Evolutionary conservation across 1,284 basidiomycete genomes (phyloP).

Genomic region (Ceratorhiza oryzae-sativae): DNA sequence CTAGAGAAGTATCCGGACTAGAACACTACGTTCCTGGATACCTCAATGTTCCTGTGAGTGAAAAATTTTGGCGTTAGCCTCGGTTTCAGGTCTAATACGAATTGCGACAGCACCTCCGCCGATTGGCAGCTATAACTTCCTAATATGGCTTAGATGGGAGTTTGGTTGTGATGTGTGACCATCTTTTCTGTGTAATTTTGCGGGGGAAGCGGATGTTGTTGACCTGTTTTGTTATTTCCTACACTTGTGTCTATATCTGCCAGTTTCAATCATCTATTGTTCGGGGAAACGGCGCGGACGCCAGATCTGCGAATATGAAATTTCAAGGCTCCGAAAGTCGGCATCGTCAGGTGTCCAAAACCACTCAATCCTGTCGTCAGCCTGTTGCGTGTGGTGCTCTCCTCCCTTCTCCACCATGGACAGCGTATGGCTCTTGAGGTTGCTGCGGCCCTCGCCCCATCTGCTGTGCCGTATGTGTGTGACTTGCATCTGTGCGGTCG

Average conservation of each 20-base stretch:
- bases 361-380: neutral
- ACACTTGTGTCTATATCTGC: constrained; percentile 36
- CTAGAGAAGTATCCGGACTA: constrained; percentile 84
- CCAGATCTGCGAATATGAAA: constrained; percentile 16
- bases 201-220: constrained; percentile 29
- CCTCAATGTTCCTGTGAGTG: constrained; percentile 68
- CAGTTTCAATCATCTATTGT: constrained; percentile 15
- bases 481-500: constrained; percentile 55
- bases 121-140: constrained; percentile 27
- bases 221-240: constrained; percentile 36
- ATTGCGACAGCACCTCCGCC: constrained; percentile 32
- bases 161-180: neutral
- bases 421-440: constrained; percentile 8
- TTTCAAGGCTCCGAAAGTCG: constrained; percentile 2
- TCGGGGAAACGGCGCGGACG: constrained; percentile 5
- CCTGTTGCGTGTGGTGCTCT: neutral
- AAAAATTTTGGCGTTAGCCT: neutral
- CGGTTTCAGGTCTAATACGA: neutral
- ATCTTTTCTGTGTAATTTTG: constrained; percentile 33
- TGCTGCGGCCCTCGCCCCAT: constrained; percentile 18
- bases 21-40: constrained; percentile 90
- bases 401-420: constrained; percentile 26
- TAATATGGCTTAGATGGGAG: constrained; percentile 1
- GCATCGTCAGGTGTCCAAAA: neutral
- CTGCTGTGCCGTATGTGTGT: constrained; percentile 34